Base-by-base conservation (phyloP, 2,329 filamentous ascomycete species). In the Mollisia scopiformis region DNA sequence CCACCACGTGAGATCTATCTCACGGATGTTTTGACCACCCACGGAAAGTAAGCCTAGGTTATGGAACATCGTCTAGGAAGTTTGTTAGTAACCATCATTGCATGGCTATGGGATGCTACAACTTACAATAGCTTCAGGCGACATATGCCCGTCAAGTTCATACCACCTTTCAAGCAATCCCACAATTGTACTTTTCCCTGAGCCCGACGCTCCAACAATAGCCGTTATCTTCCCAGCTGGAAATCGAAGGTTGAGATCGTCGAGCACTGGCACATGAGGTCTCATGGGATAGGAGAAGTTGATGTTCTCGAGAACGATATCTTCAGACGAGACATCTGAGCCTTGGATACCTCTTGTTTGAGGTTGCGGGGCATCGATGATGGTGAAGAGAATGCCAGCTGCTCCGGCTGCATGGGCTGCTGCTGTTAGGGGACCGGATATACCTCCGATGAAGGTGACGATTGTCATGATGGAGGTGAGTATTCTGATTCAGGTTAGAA, bases 301-400 rank as follows among this genome's bases (percentile, higher is more conserved):
- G 4, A 96, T 80, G 19, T 84, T 75, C 1, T 92, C 86, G 1
- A 43, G 25, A 10, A n/a, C 14, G 7, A 50, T 5, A 6, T 50
- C 25, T 50, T 14, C 46, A 8, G 73, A 75, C 1, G 79, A 77
- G 1, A 82, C 79, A 10, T 83, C 79, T 0, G 81, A 81, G 1
- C 75, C 78, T 59, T 71, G 79, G 2, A 84, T 69, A 5, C 75
- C 76, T 19, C 75, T 77, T 1, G 62, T 68, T 1, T 71, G 66
- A 2, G 80, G 78, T 55, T 74, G 75, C 1, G 71, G 70, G 10
- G 68, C 71, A 64, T 77, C 75, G 46, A 77, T 71, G 3, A 77
- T 69, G 16, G 70, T 68, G 49, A 75, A 76, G 47, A 77, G 72
- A n/a, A 75, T 73, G 16, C 67, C 67, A 1, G 75, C 75, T 6